These are phyloP conservation scores for Suhomyces sp. DNA, from an alignment of 805 yeast species.

Conservation along the genomic window DNA sequence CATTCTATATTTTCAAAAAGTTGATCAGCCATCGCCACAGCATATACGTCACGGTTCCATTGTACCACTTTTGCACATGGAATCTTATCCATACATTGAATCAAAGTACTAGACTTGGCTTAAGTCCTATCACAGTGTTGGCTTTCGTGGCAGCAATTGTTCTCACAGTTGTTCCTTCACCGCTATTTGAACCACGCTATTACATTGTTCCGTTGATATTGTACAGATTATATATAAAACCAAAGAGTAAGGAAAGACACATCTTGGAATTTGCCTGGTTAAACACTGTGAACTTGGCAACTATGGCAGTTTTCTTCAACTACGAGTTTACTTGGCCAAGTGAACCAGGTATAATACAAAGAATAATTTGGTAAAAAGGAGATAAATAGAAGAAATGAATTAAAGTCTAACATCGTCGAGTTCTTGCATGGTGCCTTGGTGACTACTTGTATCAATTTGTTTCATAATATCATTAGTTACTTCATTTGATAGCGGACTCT, in stretches of 20 bases:
- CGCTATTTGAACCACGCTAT: slow-evolving; percentile 91
- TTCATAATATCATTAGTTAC: slow-evolving; percentile 1
- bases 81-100: slow-evolving; percentile 18
- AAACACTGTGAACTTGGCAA: slow-evolving; percentile 48
- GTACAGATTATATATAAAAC: slow-evolving; percentile 61
- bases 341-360: slow-evolving; percentile 56
- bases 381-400: neutral
- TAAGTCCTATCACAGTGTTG: slow-evolving; percentile 40
- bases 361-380: slow-evolving; percentile 77
- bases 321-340: slow-evolving; percentile 67
- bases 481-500: slow-evolving; percentile 7
- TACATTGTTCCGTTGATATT: slow-evolving; percentile 77
- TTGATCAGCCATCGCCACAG: slow-evolving; percentile 51
- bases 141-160: slow-evolving; percentile 52
- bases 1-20: slow-evolving; percentile 79
- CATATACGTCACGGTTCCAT: slow-evolving; percentile 53
- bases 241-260: slow-evolving; percentile 39
- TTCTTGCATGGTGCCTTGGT: neutral
- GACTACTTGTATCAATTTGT: neutral
- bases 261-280: slow-evolving; percentile 62
- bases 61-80: slow-evolving; percentile 63
- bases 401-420: neutral
- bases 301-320: slow-evolving; percentile 54
- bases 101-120: slow-evolving; percentile 6
- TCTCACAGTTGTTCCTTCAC: slow-evolving; percentile 78